Evolutionary conservation across 2,329 filamentous ascomycete species (phyloP), one percentile per base, ranked within the genome.

Genomic region (Pseudocercospora vitis): DNA sequence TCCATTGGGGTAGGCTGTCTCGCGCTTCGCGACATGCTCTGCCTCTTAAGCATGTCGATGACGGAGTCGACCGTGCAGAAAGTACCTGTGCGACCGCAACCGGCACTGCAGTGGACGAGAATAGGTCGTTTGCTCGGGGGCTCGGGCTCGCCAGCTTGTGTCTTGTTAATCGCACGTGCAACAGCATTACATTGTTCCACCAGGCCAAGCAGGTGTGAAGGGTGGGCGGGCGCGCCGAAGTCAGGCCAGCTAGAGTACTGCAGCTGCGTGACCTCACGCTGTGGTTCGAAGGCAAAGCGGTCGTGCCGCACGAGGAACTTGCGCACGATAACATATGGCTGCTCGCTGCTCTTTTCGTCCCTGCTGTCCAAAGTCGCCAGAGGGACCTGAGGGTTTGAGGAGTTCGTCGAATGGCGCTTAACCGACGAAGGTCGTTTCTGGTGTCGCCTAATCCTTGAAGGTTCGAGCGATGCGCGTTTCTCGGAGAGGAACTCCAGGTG

Each of bases 201-300:
- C 12, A 99, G 75, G 1, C 87, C 88, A 12, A 99, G 79, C 1
- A 99, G 79, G 65, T 97, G 91, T 4, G 84, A 83, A 1, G 94
- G 91, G 65, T 95, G 88, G 0, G 94, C 91, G 0, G 92, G 92
- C 0, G 91, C 87, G 16, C 94, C 94, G 71, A 97, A 96, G 67
- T 99, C 94, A 0, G 94, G 94, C 94, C 94, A 99, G n/a, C 87
- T 86, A 0, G 90, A 85, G 70, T 96, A 97, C 68, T 97, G 91
- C 11, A 99, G 76, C 63, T 99, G 94, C 0, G 91, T 96, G 57
- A 99, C 87, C 71, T 97, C 91, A 19, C 92, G 87, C 61, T 96
- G 87, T 0, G 90, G 88, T 16, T 84, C 83, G 66, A 96, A 96
- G 0, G 92, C 91, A 53, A 88, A 81, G 1, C 81, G 77, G 2